phyloP scores from a whole-genome alignment of 2,329 filamentous ascomycete species.

The Botrytis squamosa region DNA sequence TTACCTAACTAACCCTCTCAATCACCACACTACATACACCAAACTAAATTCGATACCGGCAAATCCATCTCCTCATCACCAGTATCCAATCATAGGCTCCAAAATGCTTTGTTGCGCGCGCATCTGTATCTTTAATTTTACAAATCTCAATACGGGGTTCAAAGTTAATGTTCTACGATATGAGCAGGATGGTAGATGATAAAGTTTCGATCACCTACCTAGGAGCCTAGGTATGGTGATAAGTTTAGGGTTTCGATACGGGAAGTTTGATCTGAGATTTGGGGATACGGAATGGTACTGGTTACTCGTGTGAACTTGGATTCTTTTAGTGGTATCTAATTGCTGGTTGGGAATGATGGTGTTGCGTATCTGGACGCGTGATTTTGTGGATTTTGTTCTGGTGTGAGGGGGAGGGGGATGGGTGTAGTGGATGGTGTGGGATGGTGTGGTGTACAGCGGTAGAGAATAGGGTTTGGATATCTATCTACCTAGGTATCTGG shows the following conservation, averaged over 20 bases:
- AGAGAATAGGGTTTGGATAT: background rate
- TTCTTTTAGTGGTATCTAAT: background rate
- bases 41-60: background rate
- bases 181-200: background rate
- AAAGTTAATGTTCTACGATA: background rate
- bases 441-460: background rate
- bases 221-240: background rate
- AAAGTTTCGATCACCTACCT: background rate
- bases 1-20: background rate
- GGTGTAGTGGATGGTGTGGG: background rate
- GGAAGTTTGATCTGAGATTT: background rate
- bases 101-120: background rate
- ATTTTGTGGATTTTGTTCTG: background rate
- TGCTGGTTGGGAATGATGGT: background rate
- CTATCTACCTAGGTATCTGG: background rate
- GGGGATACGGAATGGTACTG: background rate
- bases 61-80: background rate
- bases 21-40: background rate
- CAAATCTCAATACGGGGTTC: background rate
- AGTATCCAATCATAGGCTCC: background rate
- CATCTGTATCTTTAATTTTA: background rate
- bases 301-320: background rate
- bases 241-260: background rate
- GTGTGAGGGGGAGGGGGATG: background rate
- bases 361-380: background rate